Percentiles rank a stretch among this genome's conserved stretches.
These are phyloP conservation scores for Pterula multifida DNA, from an alignment of 1,284 basidiomycete genomes.

Conservation along the genomic window DNA sequence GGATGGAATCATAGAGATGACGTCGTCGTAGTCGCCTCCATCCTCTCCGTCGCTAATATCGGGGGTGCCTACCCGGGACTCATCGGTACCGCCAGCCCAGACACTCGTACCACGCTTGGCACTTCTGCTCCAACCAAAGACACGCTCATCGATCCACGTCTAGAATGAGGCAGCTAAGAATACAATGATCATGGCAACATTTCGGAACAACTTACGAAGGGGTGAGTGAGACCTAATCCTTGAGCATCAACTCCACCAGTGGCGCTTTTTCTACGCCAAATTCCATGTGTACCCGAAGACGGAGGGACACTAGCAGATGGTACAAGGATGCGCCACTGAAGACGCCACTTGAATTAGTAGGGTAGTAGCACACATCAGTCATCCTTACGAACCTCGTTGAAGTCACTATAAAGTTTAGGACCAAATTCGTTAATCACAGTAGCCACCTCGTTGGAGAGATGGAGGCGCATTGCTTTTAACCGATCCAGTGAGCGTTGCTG, in stretches of 20 bases:
- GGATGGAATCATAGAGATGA: conserved; percentile 47
- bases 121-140: conserved; percentile 86
- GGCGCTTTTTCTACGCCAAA: conserved; percentile 67
- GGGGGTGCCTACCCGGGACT: conserved; percentile 54
- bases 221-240: conserved; percentile 68
- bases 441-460: conserved; percentile 80
- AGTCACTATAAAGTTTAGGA: conserved; percentile 81
- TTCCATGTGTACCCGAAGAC: conserved; percentile 50
- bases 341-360: conserved; percentile 6
- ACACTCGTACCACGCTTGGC: conserved; percentile 60
- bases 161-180: conserved; percentile 11
- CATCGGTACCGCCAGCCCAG: conserved; percentile 59
- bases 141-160: conserved; percentile 87
- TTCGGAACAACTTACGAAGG: conserved; percentile 33
- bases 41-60: conserved; percentile 69
- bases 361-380: conserved; percentile 7
- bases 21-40: conserved; percentile 70
- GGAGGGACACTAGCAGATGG: conserved; percentile 77
- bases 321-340: conserved; percentile 69
- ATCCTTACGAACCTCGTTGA: conserved; percentile 71
- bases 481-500: conserved; percentile 79
- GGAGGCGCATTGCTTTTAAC: conserved; percentile 69
- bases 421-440: conserved; percentile 87
- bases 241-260: conserved; percentile 70
- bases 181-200: background rate